Evolutionary conservation across 768 basidiomycete species (phyloP), one percentile per base, ranked within the genome.

Genomic region (Kwoniella mangroviensis): DNA sequence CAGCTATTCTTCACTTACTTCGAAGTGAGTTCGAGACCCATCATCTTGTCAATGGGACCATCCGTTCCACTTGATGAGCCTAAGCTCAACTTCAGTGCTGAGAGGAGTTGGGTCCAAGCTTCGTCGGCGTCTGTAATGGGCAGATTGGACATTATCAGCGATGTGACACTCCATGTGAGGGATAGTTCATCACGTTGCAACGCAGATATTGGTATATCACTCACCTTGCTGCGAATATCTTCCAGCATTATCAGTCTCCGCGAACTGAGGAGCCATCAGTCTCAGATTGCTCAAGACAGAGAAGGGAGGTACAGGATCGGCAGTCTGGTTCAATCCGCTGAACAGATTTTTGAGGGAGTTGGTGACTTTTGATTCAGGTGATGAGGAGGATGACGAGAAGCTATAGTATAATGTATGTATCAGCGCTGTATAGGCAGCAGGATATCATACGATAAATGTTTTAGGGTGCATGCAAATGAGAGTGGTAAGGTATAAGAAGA

Each of bases 241-340:
- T 11, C 85, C 84, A 75, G 83, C 55, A 76, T 85, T 58, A 78
- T 84, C 82, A 80, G 86, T 74, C 79, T 98, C 94, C 3, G 89
- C 91, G 76, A 99, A 98, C 84, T 98, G 97, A 2, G 96, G 96
- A 40, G 92, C 90, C 10, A 89, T 88, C 67, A 88, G 86, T 21
- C 95, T 88, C 51, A 99, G 80, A 62, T 83, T 75, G 75, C 80
- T 75, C 4, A 97, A 84, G 83, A 98, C 94, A 1, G 82, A 42
- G 12, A 85, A 70, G 0, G 97, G 96, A 0, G 89, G 88, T 61
- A 94, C 88, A 19, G 87, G 88, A 55, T 92, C 91, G 0, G 91
- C 89, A 0, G 93, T 93, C 49, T 86, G 86, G 3, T 86, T 80
- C 93, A 99, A 94, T 63, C 83, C 86, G 2, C 78, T 72, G 81